Base-by-base conservation (phyloP, 208 protist genomes). In the Leptomonas pyrrhocoris region DNA sequence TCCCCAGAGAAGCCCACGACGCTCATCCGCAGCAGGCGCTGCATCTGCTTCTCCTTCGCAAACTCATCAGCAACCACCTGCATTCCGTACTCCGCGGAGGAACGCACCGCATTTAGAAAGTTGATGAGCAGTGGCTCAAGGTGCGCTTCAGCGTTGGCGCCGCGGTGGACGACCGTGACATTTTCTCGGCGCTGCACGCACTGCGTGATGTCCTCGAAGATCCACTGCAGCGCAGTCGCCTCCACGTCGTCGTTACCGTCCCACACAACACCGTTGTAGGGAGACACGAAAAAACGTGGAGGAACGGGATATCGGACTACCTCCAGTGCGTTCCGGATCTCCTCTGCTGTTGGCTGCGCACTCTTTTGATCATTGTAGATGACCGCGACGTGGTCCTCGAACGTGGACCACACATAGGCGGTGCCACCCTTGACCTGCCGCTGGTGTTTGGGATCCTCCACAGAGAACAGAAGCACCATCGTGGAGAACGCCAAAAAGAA, bases 11-110 rank as follows among this genome's bases (percentile, higher is more conserved):
- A 23, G 9, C 45, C 43, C 51, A 77, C 79, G 64, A 77, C 77
- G 53, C 92, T 87, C 45, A 94, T 72, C 54, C 94, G 92, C 21
- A 96, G 82, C 48, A 96, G 78, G 18, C 92, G 86, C 63, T 96
- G 92, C 86, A 96, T 96, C 63, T 96, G 92, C 65, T 89, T 90
- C 60, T 94, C 88, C 68, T 96, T 96, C 0, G 92, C 92, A 34
- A 90, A 86, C 55, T 94, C 89, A 71, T 96, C 92, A 0, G 92
- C 89, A n/a, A 94, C 92, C 23, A 96, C 77, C 60, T 94, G 92
- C 83, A 96, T 94, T 19, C 86, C 92, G 68, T 94, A 90, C 68
- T 96, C 92, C 2, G 89, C 89, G 11, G 79, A 83, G 23, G 75
- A 60, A 36, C 87, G 80, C 50, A 93, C 76, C 5, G 80, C 65